Evolutionary conservation across 129 eudicot genomes (phyloP).

Genomic region (Smallanthus sonchifolius): DNA sequence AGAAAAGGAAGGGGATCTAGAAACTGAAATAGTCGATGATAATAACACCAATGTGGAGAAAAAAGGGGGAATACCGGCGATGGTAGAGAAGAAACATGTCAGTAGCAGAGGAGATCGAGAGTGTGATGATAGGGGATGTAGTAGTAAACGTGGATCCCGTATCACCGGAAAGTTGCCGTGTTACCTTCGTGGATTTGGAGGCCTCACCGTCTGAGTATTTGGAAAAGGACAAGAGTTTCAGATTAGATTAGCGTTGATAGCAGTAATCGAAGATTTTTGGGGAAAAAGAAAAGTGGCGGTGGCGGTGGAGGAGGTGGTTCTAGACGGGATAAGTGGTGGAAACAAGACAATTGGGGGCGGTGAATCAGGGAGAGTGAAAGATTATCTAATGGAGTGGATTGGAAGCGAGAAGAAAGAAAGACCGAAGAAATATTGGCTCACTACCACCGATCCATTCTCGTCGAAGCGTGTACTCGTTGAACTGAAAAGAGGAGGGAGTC

Average conservation of each 20-base stretch:
- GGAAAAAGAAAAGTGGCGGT: constrained; percentile 52
- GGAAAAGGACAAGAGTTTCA: constrained; percentile 65
- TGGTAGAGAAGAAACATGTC: constrained; percentile 55
- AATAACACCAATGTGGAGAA: constrained; percentile 28
- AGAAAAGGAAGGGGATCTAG: constrained; percentile 47
- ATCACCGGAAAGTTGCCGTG: constrained; percentile 53
- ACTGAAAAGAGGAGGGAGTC: too few relatives aligned
- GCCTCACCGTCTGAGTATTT: constrained; percentile 61
- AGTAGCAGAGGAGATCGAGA: constrained; percentile 64
- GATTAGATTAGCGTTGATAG: constrained; percentile 74
- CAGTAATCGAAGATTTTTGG: constrained; percentile 46
- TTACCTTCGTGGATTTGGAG: constrained; percentile 41
- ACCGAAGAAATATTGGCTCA: constrained; percentile 62
- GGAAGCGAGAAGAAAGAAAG: constrained; percentile 96
- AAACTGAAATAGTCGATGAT: constrained; percentile 28
- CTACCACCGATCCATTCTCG: constrained; percentile 35
- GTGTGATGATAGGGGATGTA: constrained; percentile 66
- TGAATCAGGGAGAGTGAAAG: constrained; percentile 89
- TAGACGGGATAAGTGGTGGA: constrained; percentile 98
- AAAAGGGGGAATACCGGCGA: constrained; percentile 26
- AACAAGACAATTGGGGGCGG: constrained; percentile 71
- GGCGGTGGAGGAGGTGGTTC: constrained; percentile 45
- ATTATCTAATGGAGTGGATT: constrained; percentile 98
- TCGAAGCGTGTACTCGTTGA: too few relatives aligned
- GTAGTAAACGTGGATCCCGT: constrained; percentile 51